A percentile compares a stretch with the other conserved stretches of the same genome.
These are phyloP conservation scores for Heteromeles arbutifolia DNA, from an alignment of 306 rosid genomes.

Conservation along the genomic window DNA sequence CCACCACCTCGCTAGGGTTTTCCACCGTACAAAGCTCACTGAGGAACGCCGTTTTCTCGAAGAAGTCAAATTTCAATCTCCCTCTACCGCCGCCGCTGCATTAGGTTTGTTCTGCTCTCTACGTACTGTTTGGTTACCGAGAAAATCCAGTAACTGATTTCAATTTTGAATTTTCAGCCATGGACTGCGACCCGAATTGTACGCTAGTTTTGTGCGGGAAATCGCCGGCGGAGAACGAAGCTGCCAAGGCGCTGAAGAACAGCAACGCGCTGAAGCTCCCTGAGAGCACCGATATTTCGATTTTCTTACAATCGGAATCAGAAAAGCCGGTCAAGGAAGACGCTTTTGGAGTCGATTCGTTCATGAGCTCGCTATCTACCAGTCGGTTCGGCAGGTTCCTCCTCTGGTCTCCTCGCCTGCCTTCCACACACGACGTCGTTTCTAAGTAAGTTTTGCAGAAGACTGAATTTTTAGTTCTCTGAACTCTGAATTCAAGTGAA, in stretches of 20 bases:
- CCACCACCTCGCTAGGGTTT: background rate
- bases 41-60: background rate
- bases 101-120: background rate
- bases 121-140: background rate
- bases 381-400: constrained; percentile 72
- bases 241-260: constrained; percentile 47
- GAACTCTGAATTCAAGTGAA: background rate
- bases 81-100: background rate
- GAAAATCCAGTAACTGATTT: background rate
- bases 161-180: constrained; percentile 19
- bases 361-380: constrained; percentile 62
- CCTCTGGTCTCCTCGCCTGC: constrained; percentile 66
- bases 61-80: background rate
- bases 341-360: constrained; percentile 44
- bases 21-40: background rate
- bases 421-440: constrained; percentile 86
- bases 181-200: constrained; percentile 30
- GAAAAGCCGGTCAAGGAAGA: constrained; percentile 26
- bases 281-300: constrained; percentile 29
- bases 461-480: background rate
- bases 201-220: constrained; percentile 62
- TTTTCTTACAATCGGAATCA: constrained; percentile 47
- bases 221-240: constrained; percentile 46
- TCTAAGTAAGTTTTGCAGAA: constrained; percentile 45
- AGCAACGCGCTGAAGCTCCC: constrained; percentile 52